Percentiles rank a stretch among this genome's conserved stretches.
These are phyloP conservation scores for Dissoconium aciculare DNA, from an alignment of 2,329 filamentous ascomycete genomes.

Conservation along the genomic window DNA sequence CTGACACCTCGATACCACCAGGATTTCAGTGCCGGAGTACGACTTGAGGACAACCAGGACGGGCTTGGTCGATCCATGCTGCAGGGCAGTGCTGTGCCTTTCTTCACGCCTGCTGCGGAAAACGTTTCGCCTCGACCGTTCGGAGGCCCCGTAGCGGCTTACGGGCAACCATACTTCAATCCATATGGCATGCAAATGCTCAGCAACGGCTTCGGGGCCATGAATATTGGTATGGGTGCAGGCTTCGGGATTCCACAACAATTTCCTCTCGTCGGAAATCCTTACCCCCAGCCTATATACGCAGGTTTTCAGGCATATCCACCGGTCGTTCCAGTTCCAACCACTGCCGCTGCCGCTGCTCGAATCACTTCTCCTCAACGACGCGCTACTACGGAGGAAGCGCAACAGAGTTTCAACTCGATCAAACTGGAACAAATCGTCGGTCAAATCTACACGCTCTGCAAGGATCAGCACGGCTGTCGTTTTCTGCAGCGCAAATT, in stretches of 20 bases:
- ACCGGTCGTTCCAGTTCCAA: conserved; percentile 33
- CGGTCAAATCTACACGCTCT: conserved; percentile 75
- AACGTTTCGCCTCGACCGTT: conserved; percentile 25
- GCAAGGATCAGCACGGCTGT: conserved; percentile 97
- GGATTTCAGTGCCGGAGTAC: conserved; percentile 43
- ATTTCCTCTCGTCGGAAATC: conserved; percentile 6
- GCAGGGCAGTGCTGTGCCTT: conserved; percentile 65
- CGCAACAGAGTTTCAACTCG: conserved; percentile 63
- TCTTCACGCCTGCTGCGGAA: conserved; percentile 42
- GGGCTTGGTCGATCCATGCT: conserved; percentile 54
- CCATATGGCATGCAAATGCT: conserved; percentile 48
- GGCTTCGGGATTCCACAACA: conserved; percentile 22
- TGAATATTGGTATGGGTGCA: conserved; percentile 18
- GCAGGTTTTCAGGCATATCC: conserved; percentile 38
- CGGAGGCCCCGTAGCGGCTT: conserved; percentile 18
- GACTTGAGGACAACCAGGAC: conserved; percentile 33
- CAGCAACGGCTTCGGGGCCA: conserved; percentile 46
- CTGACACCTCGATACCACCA: conserved; percentile 48
- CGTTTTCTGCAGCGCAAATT: conserved; percentile 95
- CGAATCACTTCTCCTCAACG: conserved; percentile 61
- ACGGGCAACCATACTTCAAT: conserved; percentile 26
- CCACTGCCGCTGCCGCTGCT: conserved; percentile 17
- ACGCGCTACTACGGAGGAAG: conserved; percentile 58
- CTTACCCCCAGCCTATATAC: conserved; percentile 32
- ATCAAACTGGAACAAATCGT: conserved; percentile 64